Base-by-base conservation (phyloP, 2,329 filamentous ascomycete genomes). In the Verticillium zaregamsianum region DNA sequence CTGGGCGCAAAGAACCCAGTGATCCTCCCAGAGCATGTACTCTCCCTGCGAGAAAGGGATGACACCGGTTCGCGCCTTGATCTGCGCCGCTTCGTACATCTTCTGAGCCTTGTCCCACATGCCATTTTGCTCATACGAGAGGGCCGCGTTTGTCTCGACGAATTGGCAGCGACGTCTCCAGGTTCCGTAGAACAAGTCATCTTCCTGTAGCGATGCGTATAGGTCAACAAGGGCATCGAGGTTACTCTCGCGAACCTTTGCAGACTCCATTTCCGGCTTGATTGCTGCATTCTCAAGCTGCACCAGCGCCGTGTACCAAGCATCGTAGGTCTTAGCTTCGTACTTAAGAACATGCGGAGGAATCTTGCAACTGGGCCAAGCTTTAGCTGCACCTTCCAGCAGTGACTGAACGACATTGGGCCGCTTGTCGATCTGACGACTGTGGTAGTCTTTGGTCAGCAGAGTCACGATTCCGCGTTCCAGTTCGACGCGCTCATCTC, bases 71-170 rank as follows among this genome's bases (percentile, higher is more conserved):
- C 96, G 87, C 55, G 96, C 95, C 75, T 98, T 99, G 74, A 99
- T 92, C 75, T 99, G 96, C 0, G 96, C 95, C 61, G 90, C 90
- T 75, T 99, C 95, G 74, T 98, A 99, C 79, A 97, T 90, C 71
- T 91, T 91, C 77, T 99, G 96, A 1, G 96, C 93, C 77, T 98
- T 98, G 70, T 99, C 95, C 96, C 95, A 99, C 86, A 98, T 96
- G 57, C 95, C 95, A 69, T 96, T 96, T 73, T 99, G 96, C 77
- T 99, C 96, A 69, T 97, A 99, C 0, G 95, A 99, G 8, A 99
- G 81, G 1, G 93, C 95, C 15, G 95, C 92, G 72, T 99, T 99
- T 9, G 93, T 98, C 79, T 99, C 96, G 6, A 99, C 90, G 71
- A 97, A 99, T 67, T 97, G 92, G 73, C 93, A 97, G 55, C 95